Evolutionary conservation across 2,329 filamentous ascomycete species (phyloP), one percentile per base, ranked within the genome.

Genomic region (Clathrospora elynae): DNA sequence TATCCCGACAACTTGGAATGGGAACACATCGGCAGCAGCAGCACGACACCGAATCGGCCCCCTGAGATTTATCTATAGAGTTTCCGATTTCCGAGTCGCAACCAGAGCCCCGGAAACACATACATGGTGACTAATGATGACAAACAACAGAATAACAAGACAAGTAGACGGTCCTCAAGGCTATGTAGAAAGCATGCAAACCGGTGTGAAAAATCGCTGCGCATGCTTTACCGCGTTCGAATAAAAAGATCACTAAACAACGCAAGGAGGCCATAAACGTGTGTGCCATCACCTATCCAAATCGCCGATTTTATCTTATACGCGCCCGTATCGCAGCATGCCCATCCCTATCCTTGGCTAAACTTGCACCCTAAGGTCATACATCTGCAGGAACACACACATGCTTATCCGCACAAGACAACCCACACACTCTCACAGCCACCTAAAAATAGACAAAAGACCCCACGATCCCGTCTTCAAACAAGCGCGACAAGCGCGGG

Each of bases 401-500:
- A 42, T 35, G 33, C 23, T 24, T 37, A n/a, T n/a, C n/a, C n/a
- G n/a, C n/a, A n/a, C n/a, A n/a, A n/a, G n/a, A n/a, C n/a, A n/a
- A n/a, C n/a, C n/a, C n/a, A n/a, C n/a, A n/a, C 46, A 37, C 42
- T 31, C 39, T 46, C 31, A 42, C 32, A 39, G 43, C 25, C 46
- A 49, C 53, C 59, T 53, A 59, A 64, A 62, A 62, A 64, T 64
- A 64, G 59, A 19, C 43, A 43, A 43, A 45, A 33, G 42, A 22
- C 26, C 26, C 24, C 17, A 32, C 29, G 39, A 43, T 47, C 41
- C 26, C 14, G 44, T 46, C 38, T 38, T 25, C 22, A 42, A 39
- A 37, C 51, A 64, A 50, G 42, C 61, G 61, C 61, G 57, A 61
- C 44, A 63, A 51, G 40, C 61, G 61, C 59, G 53, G 18, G 39